Conservation (phyloP, 1,284 basidiomycete species). For the Boletus coffeatus region DNA sequence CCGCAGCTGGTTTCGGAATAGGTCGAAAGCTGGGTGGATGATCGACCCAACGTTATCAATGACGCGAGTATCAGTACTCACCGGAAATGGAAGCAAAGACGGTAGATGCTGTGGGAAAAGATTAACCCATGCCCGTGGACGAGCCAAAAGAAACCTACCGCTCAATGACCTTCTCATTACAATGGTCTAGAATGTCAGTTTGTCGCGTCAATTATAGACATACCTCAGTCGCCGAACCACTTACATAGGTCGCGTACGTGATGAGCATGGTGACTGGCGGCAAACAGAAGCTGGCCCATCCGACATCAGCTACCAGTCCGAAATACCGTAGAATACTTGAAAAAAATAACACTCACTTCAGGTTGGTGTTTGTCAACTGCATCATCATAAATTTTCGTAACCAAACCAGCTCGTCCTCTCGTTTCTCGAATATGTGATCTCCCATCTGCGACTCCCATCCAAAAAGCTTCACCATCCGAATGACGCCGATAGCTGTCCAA, state of each 20-base stretch:
- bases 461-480: constrained; percentile 3
- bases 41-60: not conserved
- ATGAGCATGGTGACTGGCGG: not conserved
- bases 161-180: not conserved
- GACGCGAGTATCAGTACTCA: not conserved
- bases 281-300: not conserved
- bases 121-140: not conserved
- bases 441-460: not conserved
- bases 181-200: not conserved
- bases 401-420: constrained; percentile 1
- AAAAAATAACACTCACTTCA: not conserved
- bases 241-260: not conserved
- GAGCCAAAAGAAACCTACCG: not conserved
- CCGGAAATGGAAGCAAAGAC: constrained; percentile 1
- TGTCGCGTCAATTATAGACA: too few species aligned
- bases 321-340: not conserved
- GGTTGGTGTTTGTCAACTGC: not conserved
- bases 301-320: not conserved
- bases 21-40: not conserved
- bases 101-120: not conserved
- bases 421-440: not conserved
- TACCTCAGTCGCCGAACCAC: not conserved
- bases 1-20: not conserved
- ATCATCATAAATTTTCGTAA: not conserved
- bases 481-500: not conserved